Conservation (phyloP, 208 protist species). For the Acanthamoeba royreba region DNA sequence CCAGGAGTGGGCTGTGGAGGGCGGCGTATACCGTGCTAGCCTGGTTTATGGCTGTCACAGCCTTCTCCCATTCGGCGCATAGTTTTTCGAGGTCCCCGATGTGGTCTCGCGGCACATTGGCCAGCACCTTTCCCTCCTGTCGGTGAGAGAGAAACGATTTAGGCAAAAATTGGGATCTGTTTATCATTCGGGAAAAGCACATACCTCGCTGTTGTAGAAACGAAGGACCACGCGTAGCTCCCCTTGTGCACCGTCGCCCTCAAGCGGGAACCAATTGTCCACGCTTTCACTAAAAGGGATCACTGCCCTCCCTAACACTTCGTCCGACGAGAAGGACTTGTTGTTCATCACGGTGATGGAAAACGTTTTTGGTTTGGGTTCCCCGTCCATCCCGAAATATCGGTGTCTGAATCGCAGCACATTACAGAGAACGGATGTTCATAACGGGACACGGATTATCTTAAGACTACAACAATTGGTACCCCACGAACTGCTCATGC, state of each 20-base stretch:
- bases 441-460: too few species aligned
- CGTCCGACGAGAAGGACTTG: conserved; percentile 28
- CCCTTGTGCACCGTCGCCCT: conserved; percentile 14
- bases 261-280: conserved; percentile 10
- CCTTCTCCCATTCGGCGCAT: background rate
- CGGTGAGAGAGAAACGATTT: background rate
- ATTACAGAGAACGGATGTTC: too few species aligned
- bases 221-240: conserved; percentile 2
- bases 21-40: background rate
- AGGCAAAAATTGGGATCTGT: background rate
- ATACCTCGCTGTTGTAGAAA: conserved; percentile 35
- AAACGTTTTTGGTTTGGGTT: conserved; percentile 33
- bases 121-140: background rate
- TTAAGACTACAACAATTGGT: too few species aligned
- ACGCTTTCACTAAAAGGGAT: conserved; percentile 34
- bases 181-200: background rate
- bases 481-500: conserved; percentile 41
- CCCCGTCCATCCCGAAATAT: conserved; percentile 32
- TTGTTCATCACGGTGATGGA: conserved; percentile 26
- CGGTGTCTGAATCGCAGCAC: background rate
- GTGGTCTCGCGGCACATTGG: background rate
- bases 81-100: background rate
- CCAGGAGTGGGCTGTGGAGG: background rate
- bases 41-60: background rate
- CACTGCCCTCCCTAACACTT: background rate